Conservation (phyloP, 192 early-diverging fungal species). For the Backusella morwellensis region DNA sequence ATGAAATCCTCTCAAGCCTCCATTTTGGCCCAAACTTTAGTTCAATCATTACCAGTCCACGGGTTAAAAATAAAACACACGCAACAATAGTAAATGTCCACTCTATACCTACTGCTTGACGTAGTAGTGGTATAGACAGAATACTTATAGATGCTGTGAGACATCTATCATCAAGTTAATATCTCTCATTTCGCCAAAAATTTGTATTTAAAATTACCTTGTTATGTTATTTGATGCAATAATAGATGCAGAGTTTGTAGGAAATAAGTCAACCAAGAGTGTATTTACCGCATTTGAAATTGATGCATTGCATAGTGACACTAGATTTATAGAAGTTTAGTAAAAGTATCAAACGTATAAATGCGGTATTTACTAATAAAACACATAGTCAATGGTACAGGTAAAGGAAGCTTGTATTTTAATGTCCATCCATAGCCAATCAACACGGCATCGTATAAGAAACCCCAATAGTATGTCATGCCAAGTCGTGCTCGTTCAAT, state of each 20-base stretch:
- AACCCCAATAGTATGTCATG: constrained; percentile 1
- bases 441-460: not conserved
- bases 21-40: not conserved
- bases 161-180: not conserved
- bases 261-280: not conserved
- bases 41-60: not conserved
- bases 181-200: no score
- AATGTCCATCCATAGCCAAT: constrained; percentile 20
- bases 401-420: constrained; percentile 6
- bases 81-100: not conserved
- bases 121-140: not conserved
- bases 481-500: constrained; percentile 22
- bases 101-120: not conserved
- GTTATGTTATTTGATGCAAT: not conserved
- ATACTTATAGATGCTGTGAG: not conserved
- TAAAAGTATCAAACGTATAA: not conserved
- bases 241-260: not conserved
- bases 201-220: not conserved
- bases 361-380: constrained; percentile 15
- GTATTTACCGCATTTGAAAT: not conserved
- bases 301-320: not conserved
- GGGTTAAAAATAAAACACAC: not conserved
- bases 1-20: not conserved
- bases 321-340: not conserved
- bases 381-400: constrained; percentile 5